Evolutionary conservation across 2,329 filamentous ascomycete species (phyloP).

Genomic region (Stagonosporopsis vannaccii): DNA sequence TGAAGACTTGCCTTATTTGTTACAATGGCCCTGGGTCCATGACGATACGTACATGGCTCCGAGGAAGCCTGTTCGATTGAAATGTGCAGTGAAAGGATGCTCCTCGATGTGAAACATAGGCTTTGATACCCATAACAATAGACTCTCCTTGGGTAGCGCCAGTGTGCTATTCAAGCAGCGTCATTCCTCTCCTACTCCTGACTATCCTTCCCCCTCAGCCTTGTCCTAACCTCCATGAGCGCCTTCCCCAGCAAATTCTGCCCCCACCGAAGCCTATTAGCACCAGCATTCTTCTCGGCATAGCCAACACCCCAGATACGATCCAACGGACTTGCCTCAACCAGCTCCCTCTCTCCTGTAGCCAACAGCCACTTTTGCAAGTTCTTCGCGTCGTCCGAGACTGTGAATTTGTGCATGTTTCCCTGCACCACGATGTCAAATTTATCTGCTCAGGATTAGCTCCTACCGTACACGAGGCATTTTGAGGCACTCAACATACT

Average conservation of each 20-base stretch:
- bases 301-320: slow-evolving; percentile 73
- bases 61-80: slow-evolving; percentile 4
- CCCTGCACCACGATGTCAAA: slow-evolving; percentile 64
- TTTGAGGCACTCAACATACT: slow-evolving; percentile 22
- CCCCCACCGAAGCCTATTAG: slow-evolving; percentile 63
- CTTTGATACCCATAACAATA: neutral
- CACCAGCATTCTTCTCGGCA: slow-evolving; percentile 57
- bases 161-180: neutral
- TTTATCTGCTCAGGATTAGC: slow-evolving; percentile 49
- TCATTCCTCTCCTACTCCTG: neutral
- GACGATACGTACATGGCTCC: slow-evolving; percentile 15
- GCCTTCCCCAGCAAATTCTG: slow-evolving; percentile 70
- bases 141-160: neutral
- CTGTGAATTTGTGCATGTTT: slow-evolving; percentile 67
- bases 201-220: slow-evolving; percentile 54
- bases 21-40: slow-evolving; percentile 22
- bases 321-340: slow-evolving; percentile 63
- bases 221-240: slow-evolving; percentile 65
- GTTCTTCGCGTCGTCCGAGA: slow-evolving; percentile 48
- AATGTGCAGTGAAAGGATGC: neutral
- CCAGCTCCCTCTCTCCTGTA: slow-evolving; percentile 67
- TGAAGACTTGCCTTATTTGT: slow-evolving; percentile 22
- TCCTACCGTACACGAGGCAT: neutral
- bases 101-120: slow-evolving; percentile 4
- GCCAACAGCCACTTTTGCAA: slow-evolving; percentile 60